Base-by-base conservation (phyloP, 495 filamentous ascomycete species). In the Copromyces sp. region DNA sequence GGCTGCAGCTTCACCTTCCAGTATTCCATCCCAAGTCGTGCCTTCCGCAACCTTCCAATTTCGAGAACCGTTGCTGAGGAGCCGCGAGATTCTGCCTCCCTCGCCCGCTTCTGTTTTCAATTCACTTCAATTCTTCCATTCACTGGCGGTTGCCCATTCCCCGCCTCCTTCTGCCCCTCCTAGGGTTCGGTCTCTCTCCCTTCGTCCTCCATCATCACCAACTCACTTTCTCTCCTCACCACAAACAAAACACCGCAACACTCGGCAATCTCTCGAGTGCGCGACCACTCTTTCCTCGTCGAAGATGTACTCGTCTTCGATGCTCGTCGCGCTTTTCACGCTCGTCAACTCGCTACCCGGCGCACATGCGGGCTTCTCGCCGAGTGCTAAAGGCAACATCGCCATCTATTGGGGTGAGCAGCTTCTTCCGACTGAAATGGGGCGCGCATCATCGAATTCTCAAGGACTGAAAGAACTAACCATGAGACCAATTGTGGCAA, bases 341-440 rank as follows among this genome's bases (percentile, higher is more conserved):
- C 69, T 77, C 40, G 8, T 71, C 14, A 5, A 72, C 35, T 71
- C 69, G 0, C 9, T 77, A 11, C 69, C 65, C 2, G 42, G 37
- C 12, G 73, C 65, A 14, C 39, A 71, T 9, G 85, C 84, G 69
- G 87, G 86, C 68, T 88, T 90, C 75, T 78, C 85, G 75, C 72
- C 83, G 4, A 70, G 74, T 39, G 79, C 84, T 5, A 84, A 82
- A n/a, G 84, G 82, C 72, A 92, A 91, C 77, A 77, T 92, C 74
- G 88, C 87, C 32, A 81, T 92, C 35, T 92, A 92, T 78, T 92
- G 89, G 83, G 90, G 83, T 89, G 53, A 17, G 75, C 39, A 9
- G 11, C 29, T 39, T 68, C 16, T 41, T 12, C 20, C 37, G 29
- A 42, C 20, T 39, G 17, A 29, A 39, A 32, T 12, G 41, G 1